Evolutionary conservation across 306 rosid genomes (phyloP).

Genomic region (Castanospermum australe): DNA sequence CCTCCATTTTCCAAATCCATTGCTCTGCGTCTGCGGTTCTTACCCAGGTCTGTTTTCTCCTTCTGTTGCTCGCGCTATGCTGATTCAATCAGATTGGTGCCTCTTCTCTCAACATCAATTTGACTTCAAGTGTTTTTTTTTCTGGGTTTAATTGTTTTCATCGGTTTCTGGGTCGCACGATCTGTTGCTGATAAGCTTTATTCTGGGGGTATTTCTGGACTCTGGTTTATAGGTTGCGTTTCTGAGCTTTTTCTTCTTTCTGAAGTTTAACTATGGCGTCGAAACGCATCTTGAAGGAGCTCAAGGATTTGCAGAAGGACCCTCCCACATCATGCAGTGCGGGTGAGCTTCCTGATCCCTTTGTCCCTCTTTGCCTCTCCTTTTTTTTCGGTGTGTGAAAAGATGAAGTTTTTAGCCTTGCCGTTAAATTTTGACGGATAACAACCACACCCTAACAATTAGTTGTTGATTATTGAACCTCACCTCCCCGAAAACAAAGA

Average conservation of each 20-base stretch:
- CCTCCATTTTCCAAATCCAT: neutral
- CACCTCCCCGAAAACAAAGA: neutral
- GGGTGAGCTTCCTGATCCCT: conserved; percentile 38
- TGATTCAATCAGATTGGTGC: neutral
- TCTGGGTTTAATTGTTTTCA: neutral
- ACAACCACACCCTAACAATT: neutral
- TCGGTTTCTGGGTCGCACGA: conserved; percentile 22
- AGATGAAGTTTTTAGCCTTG: neutral
- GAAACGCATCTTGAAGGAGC: conserved; percentile 87
- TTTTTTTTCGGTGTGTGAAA: neutral
- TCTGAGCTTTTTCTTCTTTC: neutral
- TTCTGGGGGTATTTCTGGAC: neutral
- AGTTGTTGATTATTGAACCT: neutral
- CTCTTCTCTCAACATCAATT: neutral
- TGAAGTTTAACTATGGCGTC: conserved; percentile 56
- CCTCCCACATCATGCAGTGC: conserved; percentile 92
- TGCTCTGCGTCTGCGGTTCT: neutral
- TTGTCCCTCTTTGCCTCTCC: neutral
- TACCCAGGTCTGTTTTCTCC: conserved; percentile 11
- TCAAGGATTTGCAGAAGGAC: conserved; percentile 90
- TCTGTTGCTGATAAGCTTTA: conserved; percentile 22
- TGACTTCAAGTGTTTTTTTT: neutral
- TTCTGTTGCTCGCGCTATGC: neutral
- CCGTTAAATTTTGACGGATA: neutral
- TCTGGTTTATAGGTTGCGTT: neutral